Percentiles rank a stretch among this genome's conserved stretches.
phyloP scores from a whole-genome alignment of 306 rosid species.

The Quercus agrifolia region DNA sequence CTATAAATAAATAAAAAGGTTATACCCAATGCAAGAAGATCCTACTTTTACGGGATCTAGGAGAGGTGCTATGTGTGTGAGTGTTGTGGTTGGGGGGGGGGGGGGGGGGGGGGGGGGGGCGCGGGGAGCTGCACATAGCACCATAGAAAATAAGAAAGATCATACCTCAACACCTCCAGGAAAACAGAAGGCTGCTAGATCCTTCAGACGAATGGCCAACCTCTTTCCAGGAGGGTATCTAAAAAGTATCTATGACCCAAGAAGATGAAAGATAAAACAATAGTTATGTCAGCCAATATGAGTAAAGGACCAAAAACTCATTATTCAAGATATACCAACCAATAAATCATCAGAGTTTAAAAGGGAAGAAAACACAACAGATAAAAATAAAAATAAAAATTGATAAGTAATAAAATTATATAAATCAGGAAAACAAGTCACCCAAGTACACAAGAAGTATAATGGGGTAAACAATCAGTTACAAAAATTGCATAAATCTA shows the following conservation, averaged over 20 bases:
- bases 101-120: too few relatives aligned
- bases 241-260: slow-evolving; percentile 60
- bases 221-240: slow-evolving; percentile 82
- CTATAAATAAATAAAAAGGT: slow-evolving; percentile 5
- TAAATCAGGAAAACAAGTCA: too few relatives aligned
- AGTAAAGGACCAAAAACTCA: not conserved
- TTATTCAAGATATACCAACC: not conserved
- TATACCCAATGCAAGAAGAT: too few relatives aligned
- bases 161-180: slow-evolving; percentile 86
- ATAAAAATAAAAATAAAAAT: not conserved
- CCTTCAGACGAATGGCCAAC: slow-evolving; percentile 64
- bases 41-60: too few relatives aligned
- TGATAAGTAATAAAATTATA: not conserved
- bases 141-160: slow-evolving; percentile 24
- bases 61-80: not conserved
- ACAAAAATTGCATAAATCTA: too few relatives aligned
- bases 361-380: too few relatives aligned
- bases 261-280: slow-evolving; percentile 6
- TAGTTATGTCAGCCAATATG: slow-evolving; percentile 22
- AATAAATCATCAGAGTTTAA: not conserved
- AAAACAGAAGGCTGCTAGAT: slow-evolving; percentile 82
- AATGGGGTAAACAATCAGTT: too few relatives aligned
- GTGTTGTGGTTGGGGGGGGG: not conserved
- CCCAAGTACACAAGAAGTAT: too few relatives aligned
- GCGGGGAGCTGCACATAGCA: not conserved